Evolutionary conservation across 163 green algal species (phyloP).

Genomic region (Chloromonas sp.): DNA sequence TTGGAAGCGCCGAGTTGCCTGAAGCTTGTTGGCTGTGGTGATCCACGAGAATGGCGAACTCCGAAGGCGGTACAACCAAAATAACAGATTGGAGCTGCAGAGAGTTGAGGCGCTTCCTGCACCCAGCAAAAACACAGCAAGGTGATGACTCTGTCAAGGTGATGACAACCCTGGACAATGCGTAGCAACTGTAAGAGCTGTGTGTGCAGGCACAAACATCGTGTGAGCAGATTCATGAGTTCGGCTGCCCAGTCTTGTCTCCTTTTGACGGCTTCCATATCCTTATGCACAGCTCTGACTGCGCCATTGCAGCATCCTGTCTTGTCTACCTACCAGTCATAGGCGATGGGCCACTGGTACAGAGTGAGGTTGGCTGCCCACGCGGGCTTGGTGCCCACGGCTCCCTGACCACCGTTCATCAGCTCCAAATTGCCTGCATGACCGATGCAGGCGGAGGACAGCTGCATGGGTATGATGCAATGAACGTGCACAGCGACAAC

Average conservation of each 20-base stretch:
- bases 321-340: not conserved
- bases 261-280: no score
- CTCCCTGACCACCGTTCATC: slow-evolving; percentile 5
- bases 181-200: no score
- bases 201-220: no score
- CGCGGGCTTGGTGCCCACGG: not conserved
- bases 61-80: not conserved
- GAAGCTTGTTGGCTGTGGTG: not conserved
- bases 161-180: no score
- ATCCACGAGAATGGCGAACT: not conserved
- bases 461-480: not conserved
- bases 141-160: no score
- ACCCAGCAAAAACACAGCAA: not conserved
- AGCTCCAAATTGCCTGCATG: slow-evolving; percentile 1
- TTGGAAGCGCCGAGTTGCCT: not conserved
- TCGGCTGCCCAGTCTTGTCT: no score
- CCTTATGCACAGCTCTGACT: no score
- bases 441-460: not conserved
- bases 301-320: no score
- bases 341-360: slow-evolving; percentile 4
- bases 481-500: not conserved
- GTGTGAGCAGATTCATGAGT: no score
- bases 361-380: slow-evolving; percentile 2
- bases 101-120: not conserved
- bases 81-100: not conserved